These are phyloP conservation scores for Hyaloscypha hepaticicola DNA, from an alignment of 495 filamentous ascomycete species.

Conservation along the genomic window DNA sequence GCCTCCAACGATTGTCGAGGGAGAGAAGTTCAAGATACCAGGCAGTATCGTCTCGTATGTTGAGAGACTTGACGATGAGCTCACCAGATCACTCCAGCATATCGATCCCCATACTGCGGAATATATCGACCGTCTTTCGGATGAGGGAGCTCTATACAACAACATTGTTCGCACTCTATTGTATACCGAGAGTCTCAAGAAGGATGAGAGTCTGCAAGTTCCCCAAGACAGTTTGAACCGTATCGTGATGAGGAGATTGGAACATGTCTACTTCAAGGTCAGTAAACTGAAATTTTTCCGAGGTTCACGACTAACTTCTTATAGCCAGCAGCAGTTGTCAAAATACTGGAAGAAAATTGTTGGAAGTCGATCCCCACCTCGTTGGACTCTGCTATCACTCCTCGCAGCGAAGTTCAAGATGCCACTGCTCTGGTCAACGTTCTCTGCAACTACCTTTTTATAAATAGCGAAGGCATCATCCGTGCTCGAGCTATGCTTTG, in stretches of 20 bases:
- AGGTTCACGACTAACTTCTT: constrained; percentile 31
- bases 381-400: constrained; percentile 77
- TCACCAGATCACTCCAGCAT: constrained; percentile 90
- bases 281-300: constrained; percentile 20
- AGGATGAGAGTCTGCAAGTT: constrained; percentile 67
- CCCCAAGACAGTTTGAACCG: constrained; percentile 85
- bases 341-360: constrained; percentile 84
- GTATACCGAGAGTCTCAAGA: constrained; percentile 78
- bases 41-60: constrained; percentile 93
- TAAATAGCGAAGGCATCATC: constrained; percentile 90
- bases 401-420: constrained; percentile 61
- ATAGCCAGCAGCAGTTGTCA: constrained; percentile 85
- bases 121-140: constrained; percentile 91
- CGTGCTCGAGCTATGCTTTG: constrained; percentile 95
- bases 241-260: constrained; percentile 86
- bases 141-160: constrained; percentile 90
- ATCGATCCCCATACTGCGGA: constrained; percentile 99
- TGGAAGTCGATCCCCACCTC: constrained; percentile 77
- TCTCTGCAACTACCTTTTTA: constrained; percentile 92
- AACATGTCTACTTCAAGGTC: constrained; percentile 98
- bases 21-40: constrained; percentile 78
- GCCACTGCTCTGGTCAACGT: constrained; percentile 75
- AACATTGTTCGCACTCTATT: constrained; percentile 81
- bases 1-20: constrained; percentile 65
- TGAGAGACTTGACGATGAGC: constrained; percentile 95